phyloP scores from a whole-genome alignment of 257 asterid genomes.

The Eucommia ulmoides region DNA sequence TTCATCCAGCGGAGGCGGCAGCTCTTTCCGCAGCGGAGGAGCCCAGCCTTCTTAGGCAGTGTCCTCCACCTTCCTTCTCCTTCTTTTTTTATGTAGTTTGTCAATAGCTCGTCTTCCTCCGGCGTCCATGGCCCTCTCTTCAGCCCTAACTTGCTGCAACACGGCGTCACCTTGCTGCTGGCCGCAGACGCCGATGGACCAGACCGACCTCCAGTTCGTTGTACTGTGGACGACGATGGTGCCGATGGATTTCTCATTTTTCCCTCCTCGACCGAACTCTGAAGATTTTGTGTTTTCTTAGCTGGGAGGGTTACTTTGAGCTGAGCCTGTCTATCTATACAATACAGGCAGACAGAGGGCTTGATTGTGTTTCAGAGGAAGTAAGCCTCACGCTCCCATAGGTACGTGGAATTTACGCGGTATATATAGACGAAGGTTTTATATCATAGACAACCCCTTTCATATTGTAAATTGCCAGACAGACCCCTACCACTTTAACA shows the following conservation, averaged over 20 bases:
- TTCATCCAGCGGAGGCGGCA: conserved; percentile 58
- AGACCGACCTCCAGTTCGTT: background rate
- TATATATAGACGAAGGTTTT: too few species aligned
- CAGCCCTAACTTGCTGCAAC: conserved; percentile 20
- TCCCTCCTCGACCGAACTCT: too few species aligned
- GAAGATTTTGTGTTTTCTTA: too few species aligned
- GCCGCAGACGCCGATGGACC: conserved; percentile 4
- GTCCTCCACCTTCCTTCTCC: conserved; percentile 33
- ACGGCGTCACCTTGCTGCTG: conserved; percentile 9
- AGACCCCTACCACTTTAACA: too few species aligned
- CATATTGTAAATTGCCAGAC: too few species aligned
- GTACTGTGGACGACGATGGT: background rate
- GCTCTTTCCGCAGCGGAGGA: conserved; percentile 30
- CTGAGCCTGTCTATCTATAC: too few species aligned
- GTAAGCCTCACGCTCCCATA: too few species aligned
- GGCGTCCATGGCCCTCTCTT: conserved; percentile 37
- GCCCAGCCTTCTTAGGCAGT: conserved; percentile 24
- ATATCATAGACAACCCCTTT: too few species aligned
- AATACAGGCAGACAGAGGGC: too few species aligned
- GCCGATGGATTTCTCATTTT: background rate
- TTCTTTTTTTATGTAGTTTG: conserved; percentile 16
- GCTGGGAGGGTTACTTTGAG: too few species aligned
- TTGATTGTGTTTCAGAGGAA: too few species aligned
- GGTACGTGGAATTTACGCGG: too few species aligned
- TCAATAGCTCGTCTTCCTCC: conserved; percentile 19